Percentiles rank a stretch among this genome's conserved stretches.
Evolutionary conservation across 257 asterid species (phyloP).

Genomic region (Solanum dulcamara): DNA sequence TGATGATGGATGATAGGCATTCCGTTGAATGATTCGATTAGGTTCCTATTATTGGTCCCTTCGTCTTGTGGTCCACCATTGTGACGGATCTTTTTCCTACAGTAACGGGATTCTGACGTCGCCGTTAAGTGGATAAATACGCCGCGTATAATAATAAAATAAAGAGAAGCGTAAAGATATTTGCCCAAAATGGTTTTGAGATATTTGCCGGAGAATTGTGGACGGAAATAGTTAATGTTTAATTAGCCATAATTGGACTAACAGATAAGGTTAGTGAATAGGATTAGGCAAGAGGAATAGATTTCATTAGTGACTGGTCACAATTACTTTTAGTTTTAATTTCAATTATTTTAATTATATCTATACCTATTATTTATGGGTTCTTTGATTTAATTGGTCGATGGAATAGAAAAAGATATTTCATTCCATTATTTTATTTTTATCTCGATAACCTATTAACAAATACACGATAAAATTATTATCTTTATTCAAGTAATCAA

Average conservation of each 20-base stretch:
- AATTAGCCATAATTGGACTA: background rate
- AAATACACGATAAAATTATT: too few relatives aligned
- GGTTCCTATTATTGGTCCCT: background rate
- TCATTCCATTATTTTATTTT: background rate
- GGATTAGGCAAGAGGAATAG: background rate
- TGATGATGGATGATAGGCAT: constrained; percentile 4
- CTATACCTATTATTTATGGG: background rate
- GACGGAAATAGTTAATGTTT: background rate
- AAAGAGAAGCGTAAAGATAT: background rate
- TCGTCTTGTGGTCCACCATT: constrained; percentile 7
- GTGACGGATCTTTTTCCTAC: background rate
- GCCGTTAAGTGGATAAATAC: constrained; percentile 3
- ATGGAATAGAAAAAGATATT: background rate
- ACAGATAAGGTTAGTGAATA: background rate
- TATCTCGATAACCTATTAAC: background rate
- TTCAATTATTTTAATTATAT: background rate
- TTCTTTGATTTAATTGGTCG: background rate
- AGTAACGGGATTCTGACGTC: constrained; percentile 1
- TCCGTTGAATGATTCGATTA: constrained; percentile 1
- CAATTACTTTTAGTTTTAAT: background rate
- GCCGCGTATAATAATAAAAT: too few relatives aligned
- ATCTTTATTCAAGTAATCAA: background rate
- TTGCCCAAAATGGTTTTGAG: background rate
- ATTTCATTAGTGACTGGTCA: background rate
- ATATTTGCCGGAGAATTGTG: background rate